These are phyloP conservation scores for Pinus taeda DNA, from an alignment of 75 land plant genomes.

Conservation along the genomic window DNA sequence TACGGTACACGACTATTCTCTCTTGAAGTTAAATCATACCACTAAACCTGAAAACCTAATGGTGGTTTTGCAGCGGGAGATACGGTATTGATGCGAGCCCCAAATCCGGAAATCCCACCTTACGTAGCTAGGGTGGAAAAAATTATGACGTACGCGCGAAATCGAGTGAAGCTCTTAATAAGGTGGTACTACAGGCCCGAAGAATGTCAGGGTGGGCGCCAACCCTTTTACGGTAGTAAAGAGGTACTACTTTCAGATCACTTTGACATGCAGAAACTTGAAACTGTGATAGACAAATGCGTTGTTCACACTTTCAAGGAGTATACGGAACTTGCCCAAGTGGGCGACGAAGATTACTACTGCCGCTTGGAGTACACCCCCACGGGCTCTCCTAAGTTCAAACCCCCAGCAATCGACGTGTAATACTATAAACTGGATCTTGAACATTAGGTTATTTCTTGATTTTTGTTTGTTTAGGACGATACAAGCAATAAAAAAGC, in stretches of 20 bases:
- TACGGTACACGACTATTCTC: too few species aligned
- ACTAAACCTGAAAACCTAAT: too few species aligned
- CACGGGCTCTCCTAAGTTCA: too few species aligned
- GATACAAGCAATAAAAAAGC: too few species aligned
- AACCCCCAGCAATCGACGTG: too few species aligned
- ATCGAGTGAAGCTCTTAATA: constrained; percentile 16
- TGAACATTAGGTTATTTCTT: too few species aligned
- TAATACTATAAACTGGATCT: too few species aligned
- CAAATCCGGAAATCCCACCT: constrained; percentile 26
- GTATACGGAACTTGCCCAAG: constrained; percentile 19
- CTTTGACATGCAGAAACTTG: constrained; percentile 1
- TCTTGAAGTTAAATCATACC: too few species aligned
- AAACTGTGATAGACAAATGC: constrained; percentile 23
- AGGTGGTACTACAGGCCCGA: constrained; percentile 36
- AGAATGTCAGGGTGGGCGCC: constrained; percentile 19
- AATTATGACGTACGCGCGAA: constrained; percentile 19
- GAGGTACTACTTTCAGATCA: constrained; percentile 9
- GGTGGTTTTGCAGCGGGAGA: constrained; percentile 24
- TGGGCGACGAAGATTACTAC: constrained; percentile 15
- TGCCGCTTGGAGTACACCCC: constrained; percentile 16
- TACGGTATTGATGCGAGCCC: constrained; percentile 25
- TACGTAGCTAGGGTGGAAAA: constrained; percentile 35
- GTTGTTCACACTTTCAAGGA: constrained; percentile 18
- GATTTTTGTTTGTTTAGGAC: too few species aligned
- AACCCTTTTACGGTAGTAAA: constrained; percentile 17